These are phyloP conservation scores for Adansonia madagascariensis DNA, from an alignment of 441 rosid genomes.

Conservation along the genomic window DNA sequence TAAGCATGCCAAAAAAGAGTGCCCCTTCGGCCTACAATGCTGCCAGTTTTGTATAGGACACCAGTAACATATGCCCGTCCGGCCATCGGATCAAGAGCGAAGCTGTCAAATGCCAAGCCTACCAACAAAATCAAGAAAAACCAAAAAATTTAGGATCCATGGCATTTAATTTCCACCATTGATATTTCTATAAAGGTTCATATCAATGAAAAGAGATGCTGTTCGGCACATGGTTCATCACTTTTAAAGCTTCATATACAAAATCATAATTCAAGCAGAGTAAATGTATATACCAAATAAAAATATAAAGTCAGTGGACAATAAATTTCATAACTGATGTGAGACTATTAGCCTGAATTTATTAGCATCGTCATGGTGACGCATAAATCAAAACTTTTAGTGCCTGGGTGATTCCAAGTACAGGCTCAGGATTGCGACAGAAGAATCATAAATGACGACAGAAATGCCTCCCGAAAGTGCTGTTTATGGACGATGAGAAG, in stretches of 20 bases:
- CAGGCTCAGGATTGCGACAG: neutral
- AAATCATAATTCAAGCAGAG: neutral
- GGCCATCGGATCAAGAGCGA: too few relatives aligned
- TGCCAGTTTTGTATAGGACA: constrained; percentile 50
- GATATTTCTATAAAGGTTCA: too few relatives aligned
- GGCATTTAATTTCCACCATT: too few relatives aligned
- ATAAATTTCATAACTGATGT: neutral
- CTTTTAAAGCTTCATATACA: neutral
- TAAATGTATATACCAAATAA: neutral
- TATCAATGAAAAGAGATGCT: too few relatives aligned
- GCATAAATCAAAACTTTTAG: neutral
- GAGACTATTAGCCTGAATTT: neutral
- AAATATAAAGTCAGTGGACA: neutral
- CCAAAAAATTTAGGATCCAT: too few relatives aligned
- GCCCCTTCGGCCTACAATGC: constrained; percentile 55
- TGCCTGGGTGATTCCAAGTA: neutral
- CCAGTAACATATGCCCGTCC: constrained; percentile 57
- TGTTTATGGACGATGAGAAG: neutral
- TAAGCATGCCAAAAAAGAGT: constrained; percentile 50
- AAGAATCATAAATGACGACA: neutral
- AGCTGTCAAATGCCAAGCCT: too few relatives aligned
- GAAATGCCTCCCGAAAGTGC: neutral
- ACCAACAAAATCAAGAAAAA: too few relatives aligned
- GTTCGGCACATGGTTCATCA: neutral
- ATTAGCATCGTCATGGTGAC: constrained; percentile 8